Conservation (phyloP, 2,329 filamentous ascomycete species). For the Claviceps maximensis region DNA sequence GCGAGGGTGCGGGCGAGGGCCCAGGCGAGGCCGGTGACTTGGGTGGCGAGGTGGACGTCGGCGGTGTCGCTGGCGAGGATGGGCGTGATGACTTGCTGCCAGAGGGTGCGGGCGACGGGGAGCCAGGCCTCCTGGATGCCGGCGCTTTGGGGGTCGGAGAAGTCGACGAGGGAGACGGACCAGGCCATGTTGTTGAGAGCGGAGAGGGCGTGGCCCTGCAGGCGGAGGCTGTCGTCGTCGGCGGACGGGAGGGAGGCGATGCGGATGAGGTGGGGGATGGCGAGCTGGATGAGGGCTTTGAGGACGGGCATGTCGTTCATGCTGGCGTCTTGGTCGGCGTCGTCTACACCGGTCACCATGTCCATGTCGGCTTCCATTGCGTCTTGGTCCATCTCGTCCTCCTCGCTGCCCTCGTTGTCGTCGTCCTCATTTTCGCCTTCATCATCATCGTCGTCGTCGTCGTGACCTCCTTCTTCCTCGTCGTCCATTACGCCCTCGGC, state of each 20-base stretch:
- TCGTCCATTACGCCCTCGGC: slow-evolving; percentile 20
- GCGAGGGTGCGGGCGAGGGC: slow-evolving; percentile 45
- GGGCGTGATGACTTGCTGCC: slow-evolving; percentile 41
- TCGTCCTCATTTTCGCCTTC: slow-evolving; percentile 22
- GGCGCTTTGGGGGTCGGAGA: slow-evolving; percentile 38
- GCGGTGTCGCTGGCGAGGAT: slow-evolving; percentile 48
- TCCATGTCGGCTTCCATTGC: slow-evolving; percentile 53
- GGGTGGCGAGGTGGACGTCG: slow-evolving; percentile 47
- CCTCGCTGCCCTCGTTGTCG: slow-evolving; percentile 25
- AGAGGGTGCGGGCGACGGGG: slow-evolving; percentile 40
- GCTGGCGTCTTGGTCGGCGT: slow-evolving; percentile 23
- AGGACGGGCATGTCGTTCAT: slow-evolving; percentile 43
- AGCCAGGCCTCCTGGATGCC: slow-evolving; percentile 41
- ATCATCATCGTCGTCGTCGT: slow-evolving; percentile 20
- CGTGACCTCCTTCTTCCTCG: slow-evolving; percentile 20
- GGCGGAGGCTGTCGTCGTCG: slow-evolving; percentile 27
- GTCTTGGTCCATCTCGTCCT: slow-evolving; percentile 43
- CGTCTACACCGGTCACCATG: slow-evolving; percentile 40
- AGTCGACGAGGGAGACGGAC: slow-evolving; percentile 50
- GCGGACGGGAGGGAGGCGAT: slow-evolving; percentile 28
- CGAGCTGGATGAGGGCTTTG: slow-evolving; percentile 24
- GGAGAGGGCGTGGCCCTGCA: slow-evolving; percentile 42
- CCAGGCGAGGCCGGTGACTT: slow-evolving; percentile 54
- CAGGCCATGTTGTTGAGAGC: slow-evolving; percentile 56
- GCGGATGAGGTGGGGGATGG: slow-evolving; percentile 31